phyloP scores from a whole-genome alignment of 768 basidiomycete species.

The Pholiota microspora region DNA sequence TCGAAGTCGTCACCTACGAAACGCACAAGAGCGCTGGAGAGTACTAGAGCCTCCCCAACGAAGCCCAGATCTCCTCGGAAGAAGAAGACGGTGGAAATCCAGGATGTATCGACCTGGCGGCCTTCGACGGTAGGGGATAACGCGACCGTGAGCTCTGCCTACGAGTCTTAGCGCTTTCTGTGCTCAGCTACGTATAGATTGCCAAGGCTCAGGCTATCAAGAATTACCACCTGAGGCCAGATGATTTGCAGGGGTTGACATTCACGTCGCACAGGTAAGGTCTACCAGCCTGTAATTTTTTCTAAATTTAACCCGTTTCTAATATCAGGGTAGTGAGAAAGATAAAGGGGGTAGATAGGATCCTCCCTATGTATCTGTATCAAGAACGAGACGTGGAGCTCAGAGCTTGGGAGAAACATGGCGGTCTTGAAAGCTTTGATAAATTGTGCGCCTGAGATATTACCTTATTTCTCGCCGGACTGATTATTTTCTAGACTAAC shows the following conservation, averaged over 20 bases:
- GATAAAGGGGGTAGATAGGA: neutral
- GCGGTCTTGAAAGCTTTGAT: neutral
- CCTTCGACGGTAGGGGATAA: neutral
- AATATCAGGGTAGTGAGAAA: neutral
- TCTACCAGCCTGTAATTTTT: too few species aligned
- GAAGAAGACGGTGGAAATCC: neutral
- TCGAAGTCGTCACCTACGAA: neutral
- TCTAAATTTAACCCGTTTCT: too few species aligned
- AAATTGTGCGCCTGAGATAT: neutral
- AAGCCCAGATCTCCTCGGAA: neutral
- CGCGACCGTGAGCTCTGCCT: neutral
- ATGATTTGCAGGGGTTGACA: neutral
- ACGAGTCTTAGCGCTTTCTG: neutral
- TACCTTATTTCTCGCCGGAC: neutral
- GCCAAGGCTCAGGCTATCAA: neutral
- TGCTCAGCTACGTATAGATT: neutral
- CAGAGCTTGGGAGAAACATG: slow-evolving; percentile 3
- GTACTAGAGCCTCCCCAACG: neutral
- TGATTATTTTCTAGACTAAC: neutral
- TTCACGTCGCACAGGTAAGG: neutral
- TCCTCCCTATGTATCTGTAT: neutral
- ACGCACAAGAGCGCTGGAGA: neutral
- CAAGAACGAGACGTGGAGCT: slow-evolving; percentile 2
- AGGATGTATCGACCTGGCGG: neutral
- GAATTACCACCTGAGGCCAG: neutral